These are phyloP conservation scores for Incumbomyces lentus DNA, from an alignment of 2,329 filamentous ascomycete species.

Conservation along the genomic window DNA sequence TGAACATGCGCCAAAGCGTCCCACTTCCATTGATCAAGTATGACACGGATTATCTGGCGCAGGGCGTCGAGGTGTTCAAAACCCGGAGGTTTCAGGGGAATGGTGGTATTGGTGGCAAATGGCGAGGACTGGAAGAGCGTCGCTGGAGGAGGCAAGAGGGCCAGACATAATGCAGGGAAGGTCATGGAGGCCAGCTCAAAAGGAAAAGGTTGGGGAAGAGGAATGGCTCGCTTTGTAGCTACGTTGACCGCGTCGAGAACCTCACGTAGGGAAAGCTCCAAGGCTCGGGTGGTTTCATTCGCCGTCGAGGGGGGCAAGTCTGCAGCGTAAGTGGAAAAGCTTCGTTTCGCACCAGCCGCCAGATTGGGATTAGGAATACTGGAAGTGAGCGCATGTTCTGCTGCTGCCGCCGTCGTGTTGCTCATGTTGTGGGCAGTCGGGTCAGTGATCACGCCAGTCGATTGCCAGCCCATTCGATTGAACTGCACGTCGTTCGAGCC, in stretches of 20 bases:
- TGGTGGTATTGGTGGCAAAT: constrained; percentile 66
- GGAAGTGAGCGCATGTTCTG: constrained; percentile 23
- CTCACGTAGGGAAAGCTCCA: constrained; percentile 76
- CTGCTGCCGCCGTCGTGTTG: constrained; percentile 27
- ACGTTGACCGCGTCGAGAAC: constrained; percentile 70
- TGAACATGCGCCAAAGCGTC: constrained; percentile 26
- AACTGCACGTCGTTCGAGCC: constrained; percentile 34
- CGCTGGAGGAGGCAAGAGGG: constrained; percentile 67
- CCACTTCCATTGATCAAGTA: constrained; percentile 57
- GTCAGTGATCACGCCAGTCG: constrained; percentile 68
- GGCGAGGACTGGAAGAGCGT: constrained; percentile 68
- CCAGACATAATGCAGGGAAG: constrained; percentile 74
- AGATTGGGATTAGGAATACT: constrained; percentile 15
- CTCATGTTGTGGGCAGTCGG: constrained; percentile 46
- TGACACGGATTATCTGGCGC: constrained; percentile 53
- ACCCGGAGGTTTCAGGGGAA: constrained; percentile 68
- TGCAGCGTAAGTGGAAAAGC: constrained; percentile 18
- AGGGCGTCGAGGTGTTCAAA: constrained; percentile 65
- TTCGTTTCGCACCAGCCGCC: constrained; percentile 16
- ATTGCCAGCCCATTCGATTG: constrained; percentile 61
- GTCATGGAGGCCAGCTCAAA: constrained; percentile 79
- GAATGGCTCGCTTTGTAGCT: constrained; percentile 44
- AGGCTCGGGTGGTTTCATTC: constrained; percentile 64
- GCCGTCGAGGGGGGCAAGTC: constrained; percentile 8
- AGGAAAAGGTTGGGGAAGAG: constrained; percentile 48